Percentiles rank a stretch among this genome's conserved stretches.
Conservation (phyloP, 2,329 filamentous ascomycete species). For the Colletotrichum sp. region DNA sequence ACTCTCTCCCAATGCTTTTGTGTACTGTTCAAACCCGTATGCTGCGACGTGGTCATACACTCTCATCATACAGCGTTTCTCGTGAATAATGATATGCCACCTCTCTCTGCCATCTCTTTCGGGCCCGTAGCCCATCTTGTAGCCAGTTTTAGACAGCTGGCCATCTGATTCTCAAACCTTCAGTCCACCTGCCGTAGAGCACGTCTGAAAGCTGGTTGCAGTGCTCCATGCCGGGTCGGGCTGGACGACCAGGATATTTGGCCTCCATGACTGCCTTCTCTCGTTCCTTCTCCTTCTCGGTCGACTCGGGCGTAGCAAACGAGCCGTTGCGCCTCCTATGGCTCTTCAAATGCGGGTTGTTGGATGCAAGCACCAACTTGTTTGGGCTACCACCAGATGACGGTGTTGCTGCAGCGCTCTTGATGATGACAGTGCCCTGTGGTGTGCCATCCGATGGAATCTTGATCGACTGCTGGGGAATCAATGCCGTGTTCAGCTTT, state of each 20-base stretch:
- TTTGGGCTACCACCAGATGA: constrained; percentile 43
- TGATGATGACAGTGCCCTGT: constrained; percentile 63
- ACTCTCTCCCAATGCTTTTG: constrained; percentile 16
- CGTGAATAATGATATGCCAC: constrained; percentile 8
- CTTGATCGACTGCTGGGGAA: constrained; percentile 44
- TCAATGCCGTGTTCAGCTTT: constrained; percentile 62
- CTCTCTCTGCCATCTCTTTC: background rate
- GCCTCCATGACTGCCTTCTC: constrained; percentile 55
- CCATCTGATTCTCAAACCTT: constrained; percentile 79
- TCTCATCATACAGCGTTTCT: constrained; percentile 21
- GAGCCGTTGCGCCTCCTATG: constrained; percentile 71
- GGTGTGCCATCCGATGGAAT: constrained; percentile 49
- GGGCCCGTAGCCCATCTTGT: background rate
- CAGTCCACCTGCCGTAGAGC: constrained; percentile 88
- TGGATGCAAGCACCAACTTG: constrained; percentile 79
- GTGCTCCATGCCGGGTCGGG: constrained; percentile 84
- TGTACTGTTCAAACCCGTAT: constrained; percentile 21
- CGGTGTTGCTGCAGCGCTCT: constrained; percentile 41
- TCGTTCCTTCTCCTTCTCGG: constrained; percentile 50
- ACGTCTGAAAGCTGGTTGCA: constrained; percentile 88
- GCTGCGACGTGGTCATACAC: constrained; percentile 21
- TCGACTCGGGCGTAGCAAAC: constrained; percentile 34
- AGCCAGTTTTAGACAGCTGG: constrained; percentile 41
- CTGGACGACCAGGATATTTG: constrained; percentile 59
- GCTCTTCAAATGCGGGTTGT: constrained; percentile 84